These are phyloP conservation scores for Trypanosoma caninum DNA, from an alignment of 208 protist species.

Conservation along the genomic window DNA sequence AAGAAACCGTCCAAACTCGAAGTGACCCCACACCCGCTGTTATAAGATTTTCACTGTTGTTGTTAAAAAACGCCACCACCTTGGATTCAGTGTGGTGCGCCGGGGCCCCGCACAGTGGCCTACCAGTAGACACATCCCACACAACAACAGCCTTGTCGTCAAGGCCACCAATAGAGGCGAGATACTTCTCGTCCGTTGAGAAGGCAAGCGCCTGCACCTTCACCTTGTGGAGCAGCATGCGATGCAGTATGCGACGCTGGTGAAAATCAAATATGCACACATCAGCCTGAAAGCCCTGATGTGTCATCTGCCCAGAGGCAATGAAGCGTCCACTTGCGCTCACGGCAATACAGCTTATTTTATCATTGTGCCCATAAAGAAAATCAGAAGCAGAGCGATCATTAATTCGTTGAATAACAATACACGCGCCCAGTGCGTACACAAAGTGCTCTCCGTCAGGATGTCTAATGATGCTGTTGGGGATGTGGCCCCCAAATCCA, in stretches of 20 bases:
- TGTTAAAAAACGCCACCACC: constrained; percentile 86
- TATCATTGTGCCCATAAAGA: constrained; percentile 93
- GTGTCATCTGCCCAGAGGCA: constrained; percentile 93
- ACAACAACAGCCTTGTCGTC: constrained; percentile 96
- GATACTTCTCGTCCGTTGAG: constrained; percentile 88
- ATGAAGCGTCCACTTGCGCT: constrained; percentile 89
- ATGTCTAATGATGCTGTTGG: constrained; percentile 82
- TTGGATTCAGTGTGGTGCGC: constrained; percentile 78
- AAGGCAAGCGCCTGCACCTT: constrained; percentile 94
- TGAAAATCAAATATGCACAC: constrained; percentile 92
- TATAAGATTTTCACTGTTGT: constrained; percentile 79
- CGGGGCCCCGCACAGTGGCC: constrained; percentile 87
- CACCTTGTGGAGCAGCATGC: constrained; percentile 94
- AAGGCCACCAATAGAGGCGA: constrained; percentile 92
- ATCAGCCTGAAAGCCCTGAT: constrained; percentile 94
- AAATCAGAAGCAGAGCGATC: constrained; percentile 83
- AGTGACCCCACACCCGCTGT: constrained; percentile 86
- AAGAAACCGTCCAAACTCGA: constrained; percentile 92
- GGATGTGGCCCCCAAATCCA: constrained; percentile 84
- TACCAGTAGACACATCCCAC: constrained; percentile 91
- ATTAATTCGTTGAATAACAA: constrained; percentile 87
- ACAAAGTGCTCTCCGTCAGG: constrained; percentile 88
- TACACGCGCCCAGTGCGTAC: constrained; percentile 92
- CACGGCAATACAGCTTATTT: constrained; percentile 92
- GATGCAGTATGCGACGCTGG: constrained; percentile 81